Evolutionary conservation across 106 monocot species (phyloP), one percentile per base, ranked within the genome.

Genomic region (Phalaenopsis aphrodite): DNA sequence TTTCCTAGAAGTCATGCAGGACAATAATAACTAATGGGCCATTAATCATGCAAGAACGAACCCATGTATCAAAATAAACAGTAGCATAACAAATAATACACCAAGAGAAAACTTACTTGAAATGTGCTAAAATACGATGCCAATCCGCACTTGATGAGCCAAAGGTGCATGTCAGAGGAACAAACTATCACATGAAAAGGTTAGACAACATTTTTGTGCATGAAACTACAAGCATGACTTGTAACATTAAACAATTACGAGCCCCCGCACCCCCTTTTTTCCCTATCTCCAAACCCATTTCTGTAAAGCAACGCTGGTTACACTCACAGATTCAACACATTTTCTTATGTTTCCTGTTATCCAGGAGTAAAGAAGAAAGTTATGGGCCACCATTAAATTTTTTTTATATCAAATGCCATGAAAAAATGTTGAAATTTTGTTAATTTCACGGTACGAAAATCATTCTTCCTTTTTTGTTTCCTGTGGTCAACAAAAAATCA

Each of bases 81-180:
- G 21, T 61, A 21, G 21, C 19, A 61, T 19, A 74, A 52, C 14
- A 52, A 52, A 52, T 52, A 15, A 52, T 12, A 12, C 12, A 12
- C 19, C 5, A 76, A 56, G 56, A 61, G 17, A 11, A 56, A 67
- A 81, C 87, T 64, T 86, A 94, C 97, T 83, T 92, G 80, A 90
- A 89, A 86, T 77, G 67, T 55, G 72, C 83, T 76, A 97, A 79
- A 49, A 94, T 49, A 30, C 77, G 76, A 19, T 88, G 94, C 94
- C 97, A 97, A 85, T 89, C 85, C 46, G 56, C 78, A 79, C 80
- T 87, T 65, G 97, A 94, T 80, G 82, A 82, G 37, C 94, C 97
- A 83, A 92, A 94, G 65, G 81, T 90, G 84, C 94, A 97, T 81
- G 78, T 82, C 58, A 92, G 90, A 47, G 97, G 97, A 37, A 92